Percentiles rank a stretch among this genome's conserved stretches.
phyloP scores from a whole-genome alignment of 2,329 filamentous ascomycete genomes.

The Exserohilum turcica region DNA sequence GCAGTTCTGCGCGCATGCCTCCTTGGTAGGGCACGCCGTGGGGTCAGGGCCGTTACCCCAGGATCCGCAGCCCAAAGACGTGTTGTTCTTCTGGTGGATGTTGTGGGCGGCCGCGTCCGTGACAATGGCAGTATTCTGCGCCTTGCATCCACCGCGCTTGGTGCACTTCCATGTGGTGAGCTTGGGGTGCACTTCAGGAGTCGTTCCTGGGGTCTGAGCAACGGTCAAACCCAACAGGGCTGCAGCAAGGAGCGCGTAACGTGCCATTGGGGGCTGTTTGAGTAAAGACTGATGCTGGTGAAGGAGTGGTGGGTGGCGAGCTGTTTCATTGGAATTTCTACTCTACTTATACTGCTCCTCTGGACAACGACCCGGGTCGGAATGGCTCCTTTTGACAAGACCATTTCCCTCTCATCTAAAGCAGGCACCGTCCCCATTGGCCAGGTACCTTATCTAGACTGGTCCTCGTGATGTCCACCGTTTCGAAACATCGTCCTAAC shows the following conservation, averaged over 20 bases:
- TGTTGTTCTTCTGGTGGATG: slow-evolving; percentile 50
- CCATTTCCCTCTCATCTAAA: neutral
- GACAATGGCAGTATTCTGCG: slow-evolving; percentile 56
- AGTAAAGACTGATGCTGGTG: neutral
- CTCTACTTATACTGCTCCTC: slow-evolving; percentile 9
- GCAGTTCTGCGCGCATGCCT: slow-evolving; percentile 61
- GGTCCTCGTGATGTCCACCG: slow-evolving; percentile 1
- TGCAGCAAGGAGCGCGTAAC: slow-evolving; percentile 31
- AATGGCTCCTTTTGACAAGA: neutral
- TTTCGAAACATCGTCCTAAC: neutral
- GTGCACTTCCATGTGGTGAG: slow-evolving; percentile 61
- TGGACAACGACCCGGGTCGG: neutral
- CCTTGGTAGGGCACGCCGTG: slow-evolving; percentile 55
- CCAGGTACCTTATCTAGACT: neutral
- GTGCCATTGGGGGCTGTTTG: slow-evolving; percentile 24
- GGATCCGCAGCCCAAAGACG: slow-evolving; percentile 40
- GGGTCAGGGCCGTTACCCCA: slow-evolving; percentile 45
- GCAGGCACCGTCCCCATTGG: neutral
- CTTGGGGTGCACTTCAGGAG: slow-evolving; percentile 57
- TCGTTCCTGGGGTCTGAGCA: slow-evolving; percentile 40
- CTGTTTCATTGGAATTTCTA: neutral
- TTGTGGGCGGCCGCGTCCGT: slow-evolving; percentile 56
- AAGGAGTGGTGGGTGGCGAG: neutral
- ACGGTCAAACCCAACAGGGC: slow-evolving; percentile 34
- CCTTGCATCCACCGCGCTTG: slow-evolving; percentile 55